Evolutionary conservation across 148 eudicot species (phyloP).

Genomic region (Rhododendron ferrugineum): DNA sequence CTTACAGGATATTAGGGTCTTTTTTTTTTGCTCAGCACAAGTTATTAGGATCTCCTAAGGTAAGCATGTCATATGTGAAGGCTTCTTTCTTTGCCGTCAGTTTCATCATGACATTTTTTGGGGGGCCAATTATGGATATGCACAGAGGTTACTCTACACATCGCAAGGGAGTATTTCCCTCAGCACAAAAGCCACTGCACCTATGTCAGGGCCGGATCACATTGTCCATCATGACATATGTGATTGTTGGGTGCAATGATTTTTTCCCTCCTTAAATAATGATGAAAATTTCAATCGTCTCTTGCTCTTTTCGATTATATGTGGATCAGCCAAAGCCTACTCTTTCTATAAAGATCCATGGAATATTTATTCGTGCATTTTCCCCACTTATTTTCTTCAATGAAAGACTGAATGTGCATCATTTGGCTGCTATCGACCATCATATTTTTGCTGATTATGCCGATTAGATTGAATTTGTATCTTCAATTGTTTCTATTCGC

Average conservation of each 20-base stretch:
- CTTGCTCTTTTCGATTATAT: neutral
- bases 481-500: neutral
- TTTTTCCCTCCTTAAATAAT: neutral
- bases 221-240: no score
- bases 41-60: neutral
- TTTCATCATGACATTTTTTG: neutral
- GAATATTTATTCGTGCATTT: neutral
- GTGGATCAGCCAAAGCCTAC: neutral
- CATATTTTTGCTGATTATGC: neutral
- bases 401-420: neutral
- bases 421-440: neutral
- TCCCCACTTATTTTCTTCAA: neutral
- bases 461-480: neutral
- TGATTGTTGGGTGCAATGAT: neutral
- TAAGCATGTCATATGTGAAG: neutral
- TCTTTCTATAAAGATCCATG: neutral
- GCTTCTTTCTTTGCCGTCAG: neutral
- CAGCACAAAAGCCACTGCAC: neutral
- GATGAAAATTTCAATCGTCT: neutral
- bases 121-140: neutral
- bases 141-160: neutral
- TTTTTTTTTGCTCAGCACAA: no score
- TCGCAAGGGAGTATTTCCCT: neutral
- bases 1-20: neutral
- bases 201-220: neutral